Base-by-base conservation (phyloP, 306 rosid species). In the Vigna mungo region DNA sequence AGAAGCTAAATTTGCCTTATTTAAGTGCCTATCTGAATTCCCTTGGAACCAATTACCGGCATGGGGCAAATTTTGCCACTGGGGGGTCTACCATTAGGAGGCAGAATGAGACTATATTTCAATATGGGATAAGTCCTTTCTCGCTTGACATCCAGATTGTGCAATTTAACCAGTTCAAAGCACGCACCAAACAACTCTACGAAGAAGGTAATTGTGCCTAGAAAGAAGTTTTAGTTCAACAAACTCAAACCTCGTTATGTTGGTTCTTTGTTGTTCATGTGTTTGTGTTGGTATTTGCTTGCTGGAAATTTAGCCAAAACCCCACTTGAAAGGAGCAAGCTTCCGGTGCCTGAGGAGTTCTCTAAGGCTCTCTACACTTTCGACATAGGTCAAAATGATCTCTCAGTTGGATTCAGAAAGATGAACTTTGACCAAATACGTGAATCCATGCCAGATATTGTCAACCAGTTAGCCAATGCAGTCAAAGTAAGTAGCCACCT, bases 381-480 rank as follows among this genome's bases (percentile, higher is more conserved):
- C 76, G 98, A 94, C 36, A 91, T 94, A 46, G 98, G 98, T 11
- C 98, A 94, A 59, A 94, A 94, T 79, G 98, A 94, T 79, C 92
- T 91, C 25, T 87, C 98, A 7, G 88, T 77, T 51, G 98, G 98
- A 12, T 90, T 92, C 72, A 83, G 98, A 56, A 86, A 83, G 83
- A 68, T 92, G 82, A 94, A 64, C 55, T 81, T 78, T 14, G 90
- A 90, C 16, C 96, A 94, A 63, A 87, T 88, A 25, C 92, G 81
- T 37, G 91, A 87, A 21, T 82, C 87, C 12, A 43, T 94, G 76
- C 93, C 98, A 0, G 97, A 92, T 73, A 91, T 94, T 21, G 85
- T 86, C 55, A 85, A 84, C 78, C 96, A 91, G 78, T 82, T 94
- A 15, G 98, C 96, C 68, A 55, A 81, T 72, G 96, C 97, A 7